Percentiles rank a stretch among this genome's conserved stretches.
These are phyloP conservation scores for Pseudognaphalium luteoalbum DNA, from an alignment of 129 eudicot species.

Conservation along the genomic window DNA sequence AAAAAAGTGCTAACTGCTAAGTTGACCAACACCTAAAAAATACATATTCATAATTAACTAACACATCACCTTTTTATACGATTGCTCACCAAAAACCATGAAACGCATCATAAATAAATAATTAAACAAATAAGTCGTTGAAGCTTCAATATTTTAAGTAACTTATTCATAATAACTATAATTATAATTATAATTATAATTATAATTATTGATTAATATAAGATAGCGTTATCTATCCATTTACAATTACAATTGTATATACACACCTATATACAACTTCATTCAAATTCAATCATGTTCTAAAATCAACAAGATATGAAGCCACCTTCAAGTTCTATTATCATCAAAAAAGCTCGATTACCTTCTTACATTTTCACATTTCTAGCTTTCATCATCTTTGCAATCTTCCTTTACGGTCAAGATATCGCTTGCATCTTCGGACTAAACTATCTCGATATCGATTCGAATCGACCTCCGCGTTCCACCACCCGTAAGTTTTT, in stretches of 20 bases:
- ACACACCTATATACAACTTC: not conserved
- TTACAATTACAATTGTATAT: not conserved
- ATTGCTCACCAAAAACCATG: not conserved
- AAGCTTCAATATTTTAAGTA: not conserved
- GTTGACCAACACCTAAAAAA: conserved; percentile 20
- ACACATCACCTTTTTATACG: not conserved
- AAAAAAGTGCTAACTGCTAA: not conserved
- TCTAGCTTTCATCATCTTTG: conserved; percentile 55
- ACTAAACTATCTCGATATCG: conserved; percentile 15
- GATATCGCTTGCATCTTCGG: conserved; percentile 49
- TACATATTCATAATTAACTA: not conserved
- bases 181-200: too few species aligned
- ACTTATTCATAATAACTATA: too few species aligned
- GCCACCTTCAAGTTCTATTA: conserved; percentile 32
- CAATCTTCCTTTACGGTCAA: conserved; percentile 57
- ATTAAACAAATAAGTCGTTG: too few species aligned
- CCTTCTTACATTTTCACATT: conserved; percentile 57
- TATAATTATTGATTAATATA: too few species aligned
- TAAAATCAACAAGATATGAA: conserved; percentile 49
- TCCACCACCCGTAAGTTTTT: conserved; percentile 37
- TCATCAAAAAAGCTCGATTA: conserved; percentile 34
- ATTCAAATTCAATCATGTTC: not conserved
- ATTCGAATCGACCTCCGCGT: not conserved
- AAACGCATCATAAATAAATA: not conserved
- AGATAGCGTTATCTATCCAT: too few species aligned